A percentile compares a stretch with the other conserved stretches of the same genome.
phyloP scores from a whole-genome alignment of 1,139 yeast genomes.

The Hyphopichia fennica region DNA sequence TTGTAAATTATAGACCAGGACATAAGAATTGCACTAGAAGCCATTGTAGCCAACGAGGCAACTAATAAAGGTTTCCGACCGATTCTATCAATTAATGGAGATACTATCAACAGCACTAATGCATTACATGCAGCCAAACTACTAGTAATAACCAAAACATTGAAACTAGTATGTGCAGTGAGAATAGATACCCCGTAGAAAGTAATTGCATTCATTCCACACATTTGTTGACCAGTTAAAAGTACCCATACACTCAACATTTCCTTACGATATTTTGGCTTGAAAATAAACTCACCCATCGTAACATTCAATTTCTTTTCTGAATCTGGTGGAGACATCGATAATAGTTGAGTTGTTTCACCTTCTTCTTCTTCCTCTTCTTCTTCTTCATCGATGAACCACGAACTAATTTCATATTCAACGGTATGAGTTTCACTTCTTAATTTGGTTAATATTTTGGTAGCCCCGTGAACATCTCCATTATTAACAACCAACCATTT shows the following conservation, averaged over 20 bases:
- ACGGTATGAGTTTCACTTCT: constrained; percentile 32
- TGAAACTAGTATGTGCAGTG: constrained; percentile 20
- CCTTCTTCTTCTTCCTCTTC: not conserved
- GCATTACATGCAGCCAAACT: constrained; percentile 33
- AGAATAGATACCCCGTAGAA: constrained; percentile 40
- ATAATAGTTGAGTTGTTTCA: not conserved
- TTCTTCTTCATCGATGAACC: constrained; percentile 14
- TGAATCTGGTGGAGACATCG: not conserved
- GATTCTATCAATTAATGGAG: constrained; percentile 42
- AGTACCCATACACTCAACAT: constrained; percentile 29
- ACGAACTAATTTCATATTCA: constrained; percentile 35
- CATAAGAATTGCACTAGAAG: constrained; percentile 55
- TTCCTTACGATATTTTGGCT: constrained; percentile 11
- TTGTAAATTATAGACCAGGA: constrained; percentile 59
- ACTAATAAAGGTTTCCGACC: constrained; percentile 75
- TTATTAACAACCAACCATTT: constrained; percentile 37
- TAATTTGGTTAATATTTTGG: constrained; percentile 23
- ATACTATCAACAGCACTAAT: constrained; percentile 23
- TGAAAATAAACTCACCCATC: not conserved
- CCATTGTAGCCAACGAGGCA: constrained; percentile 63
- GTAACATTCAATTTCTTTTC: not conserved
- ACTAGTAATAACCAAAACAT: constrained; percentile 29
- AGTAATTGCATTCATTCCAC: constrained; percentile 43
- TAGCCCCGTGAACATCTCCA: constrained; percentile 30
- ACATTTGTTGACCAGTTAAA: constrained; percentile 41